These are phyloP conservation scores for Solanum infundibuliforme DNA, from an alignment of 257 asterid genomes.

Conservation along the genomic window DNA sequence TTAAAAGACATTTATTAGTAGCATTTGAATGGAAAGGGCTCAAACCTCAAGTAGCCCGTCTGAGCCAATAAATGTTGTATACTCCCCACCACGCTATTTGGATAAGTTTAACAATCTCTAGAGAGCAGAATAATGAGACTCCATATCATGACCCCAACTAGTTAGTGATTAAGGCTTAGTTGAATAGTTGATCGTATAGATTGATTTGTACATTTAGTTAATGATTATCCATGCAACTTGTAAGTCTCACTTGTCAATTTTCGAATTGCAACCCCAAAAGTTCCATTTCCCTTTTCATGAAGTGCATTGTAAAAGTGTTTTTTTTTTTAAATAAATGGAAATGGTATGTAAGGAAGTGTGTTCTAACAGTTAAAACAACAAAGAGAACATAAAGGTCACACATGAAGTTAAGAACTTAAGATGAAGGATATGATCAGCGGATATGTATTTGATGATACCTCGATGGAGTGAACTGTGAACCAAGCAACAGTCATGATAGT, in stretches of 20 bases:
- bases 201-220: neutral
- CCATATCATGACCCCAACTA: neutral
- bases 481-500: neutral
- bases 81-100: neutral
- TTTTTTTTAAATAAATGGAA: neutral
- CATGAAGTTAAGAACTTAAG: neutral
- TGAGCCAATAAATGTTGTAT: neutral
- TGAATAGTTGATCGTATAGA: neutral
- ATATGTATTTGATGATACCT: neutral
- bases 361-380: neutral
- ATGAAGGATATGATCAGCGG: neutral
- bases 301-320: neutral
- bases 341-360: neutral
- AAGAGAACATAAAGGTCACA: neutral
- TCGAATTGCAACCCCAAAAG: neutral
- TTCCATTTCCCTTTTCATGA: neutral
- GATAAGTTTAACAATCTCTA: neutral
- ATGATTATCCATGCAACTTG: neutral
- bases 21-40: neutral
- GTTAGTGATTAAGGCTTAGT: neutral
- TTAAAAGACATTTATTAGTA: neutral
- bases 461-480: neutral
- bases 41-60: neutral
- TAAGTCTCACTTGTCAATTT: neutral
- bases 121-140: neutral